Evolutionary conservation across 129 eudicot genomes (phyloP).

Genomic region (Flaveria trinervia): DNA sequence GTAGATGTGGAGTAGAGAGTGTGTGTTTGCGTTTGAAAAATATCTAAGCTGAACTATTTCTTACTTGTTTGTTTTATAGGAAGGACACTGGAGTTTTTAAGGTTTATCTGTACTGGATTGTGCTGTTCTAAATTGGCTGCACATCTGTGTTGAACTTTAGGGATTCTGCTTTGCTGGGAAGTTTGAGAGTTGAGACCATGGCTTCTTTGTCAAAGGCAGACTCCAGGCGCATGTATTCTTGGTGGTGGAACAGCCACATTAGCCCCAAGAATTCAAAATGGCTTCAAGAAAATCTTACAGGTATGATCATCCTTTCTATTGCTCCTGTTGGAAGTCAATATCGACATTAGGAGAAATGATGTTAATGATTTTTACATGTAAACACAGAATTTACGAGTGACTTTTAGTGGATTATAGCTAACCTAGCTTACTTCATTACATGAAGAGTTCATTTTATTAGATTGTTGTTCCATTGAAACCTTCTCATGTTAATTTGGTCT

Average conservation of each 20-base stretch:
- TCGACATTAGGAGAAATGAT: neutral
- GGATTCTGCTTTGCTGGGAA: neutral
- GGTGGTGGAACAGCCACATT: constrained; percentile 98
- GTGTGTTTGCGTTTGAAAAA: too few relatives aligned
- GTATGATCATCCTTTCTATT: constrained; percentile 28
- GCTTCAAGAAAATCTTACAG: constrained; percentile 91
- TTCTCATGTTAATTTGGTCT: neutral
- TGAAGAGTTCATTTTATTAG: neutral
- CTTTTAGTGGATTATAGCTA: neutral
- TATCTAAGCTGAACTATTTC: neutral
- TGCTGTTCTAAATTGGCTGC: neutral
- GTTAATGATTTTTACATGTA: neutral
- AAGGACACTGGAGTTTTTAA: neutral
- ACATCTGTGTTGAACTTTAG: constrained; percentile 18
- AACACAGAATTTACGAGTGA: neutral
- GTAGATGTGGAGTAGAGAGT: too few relatives aligned
- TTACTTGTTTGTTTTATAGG: constrained; percentile 31
- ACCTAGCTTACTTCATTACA: neutral
- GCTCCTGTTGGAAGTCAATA: neutral
- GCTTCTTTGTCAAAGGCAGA: constrained; percentile 48
- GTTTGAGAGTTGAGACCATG: constrained; percentile 40
- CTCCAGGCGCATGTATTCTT: constrained; percentile 71
- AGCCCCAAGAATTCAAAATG: constrained; percentile 91
- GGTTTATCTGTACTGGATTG: constrained; percentile 4
- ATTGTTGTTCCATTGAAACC: neutral